Conservation (phyloP, 1,139 yeast species). For the Pichia sp. region DNA sequence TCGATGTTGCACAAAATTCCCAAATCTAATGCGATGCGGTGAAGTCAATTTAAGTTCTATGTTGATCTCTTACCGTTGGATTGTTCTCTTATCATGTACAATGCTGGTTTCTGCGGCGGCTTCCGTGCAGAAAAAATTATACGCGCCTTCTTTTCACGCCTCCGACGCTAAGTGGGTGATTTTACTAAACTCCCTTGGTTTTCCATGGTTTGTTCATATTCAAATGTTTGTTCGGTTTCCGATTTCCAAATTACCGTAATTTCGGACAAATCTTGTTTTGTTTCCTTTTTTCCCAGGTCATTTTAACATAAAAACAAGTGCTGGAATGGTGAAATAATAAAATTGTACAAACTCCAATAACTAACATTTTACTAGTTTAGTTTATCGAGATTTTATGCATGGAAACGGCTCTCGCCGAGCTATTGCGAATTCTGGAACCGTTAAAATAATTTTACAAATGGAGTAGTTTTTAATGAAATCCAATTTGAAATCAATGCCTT, state of each 20-base stretch:
- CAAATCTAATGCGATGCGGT: not conserved
- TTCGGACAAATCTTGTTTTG: too few species aligned
- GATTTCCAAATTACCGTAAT: not conserved
- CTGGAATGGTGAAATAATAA: not conserved
- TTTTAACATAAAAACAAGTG: not conserved
- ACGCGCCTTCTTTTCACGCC: not conserved
- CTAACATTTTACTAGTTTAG: too few species aligned
- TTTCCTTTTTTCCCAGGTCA: not conserved
- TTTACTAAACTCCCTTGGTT: not conserved
- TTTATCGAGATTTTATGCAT: not conserved
- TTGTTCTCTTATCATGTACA: not conserved
- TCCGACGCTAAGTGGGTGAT: not conserved
- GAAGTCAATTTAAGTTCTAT: not conserved
- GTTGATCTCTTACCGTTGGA: not conserved
- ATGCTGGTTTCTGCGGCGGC: constrained; percentile 10
- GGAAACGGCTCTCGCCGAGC: not conserved
- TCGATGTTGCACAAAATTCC: not conserved
- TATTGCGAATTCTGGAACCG: not conserved
- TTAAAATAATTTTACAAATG: too few species aligned
- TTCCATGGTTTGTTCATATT: too few species aligned
- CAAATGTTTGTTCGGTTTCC: too few species aligned
- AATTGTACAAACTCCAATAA: too few species aligned
- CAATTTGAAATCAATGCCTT: too few species aligned
- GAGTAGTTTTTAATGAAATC: too few species aligned
- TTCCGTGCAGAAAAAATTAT: not conserved